Percentiles rank a stretch among this genome's conserved stretches.
Evolutionary conservation across 2,329 filamentous ascomycete genomes (phyloP).

Genomic region (Boeremia exigua): DNA sequence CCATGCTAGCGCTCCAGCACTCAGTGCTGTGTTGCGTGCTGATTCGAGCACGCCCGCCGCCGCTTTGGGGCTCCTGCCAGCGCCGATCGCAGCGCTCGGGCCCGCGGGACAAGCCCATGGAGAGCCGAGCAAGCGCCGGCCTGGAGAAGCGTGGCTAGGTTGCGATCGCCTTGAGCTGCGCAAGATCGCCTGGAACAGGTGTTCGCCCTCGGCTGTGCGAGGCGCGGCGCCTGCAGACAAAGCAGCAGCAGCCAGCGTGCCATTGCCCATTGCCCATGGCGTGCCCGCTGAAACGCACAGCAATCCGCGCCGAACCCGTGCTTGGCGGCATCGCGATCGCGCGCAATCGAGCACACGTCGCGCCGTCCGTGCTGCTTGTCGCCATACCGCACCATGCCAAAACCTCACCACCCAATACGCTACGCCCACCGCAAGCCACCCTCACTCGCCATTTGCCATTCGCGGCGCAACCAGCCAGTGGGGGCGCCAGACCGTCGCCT

Average conservation of each 20-base stretch:
- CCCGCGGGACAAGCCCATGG: conserved; percentile 30
- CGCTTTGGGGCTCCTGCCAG: conserved; percentile 16
- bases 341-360: conserved; percentile 2
- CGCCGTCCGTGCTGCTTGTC: conserved; percentile 26
- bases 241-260: neutral
- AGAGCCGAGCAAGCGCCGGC: conserved; percentile 29
- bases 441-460: conserved; percentile 29
- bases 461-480: conserved; percentile 11
- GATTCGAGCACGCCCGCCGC: conserved; percentile 30
- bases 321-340: conserved; percentile 42
- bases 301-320: conserved; percentile 11
- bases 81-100: conserved; percentile 34
- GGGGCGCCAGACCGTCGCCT: neutral
- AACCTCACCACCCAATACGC: conserved; percentile 11
- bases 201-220: conserved; percentile 1
- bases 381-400: conserved; percentile 18
- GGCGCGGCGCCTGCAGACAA: neutral
- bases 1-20: conserved; percentile 20
- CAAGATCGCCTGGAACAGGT: conserved; percentile 25
- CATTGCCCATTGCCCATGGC: too few relatives aligned
- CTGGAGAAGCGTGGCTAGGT: conserved; percentile 30
- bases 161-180: conserved; percentile 35
- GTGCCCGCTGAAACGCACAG: conserved; percentile 12
- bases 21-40: conserved; percentile 14
- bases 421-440: conserved; percentile 25